Base-by-base conservation (phyloP, 2,329 filamentous ascomycete genomes). In the Penicillium sp. region DNA sequence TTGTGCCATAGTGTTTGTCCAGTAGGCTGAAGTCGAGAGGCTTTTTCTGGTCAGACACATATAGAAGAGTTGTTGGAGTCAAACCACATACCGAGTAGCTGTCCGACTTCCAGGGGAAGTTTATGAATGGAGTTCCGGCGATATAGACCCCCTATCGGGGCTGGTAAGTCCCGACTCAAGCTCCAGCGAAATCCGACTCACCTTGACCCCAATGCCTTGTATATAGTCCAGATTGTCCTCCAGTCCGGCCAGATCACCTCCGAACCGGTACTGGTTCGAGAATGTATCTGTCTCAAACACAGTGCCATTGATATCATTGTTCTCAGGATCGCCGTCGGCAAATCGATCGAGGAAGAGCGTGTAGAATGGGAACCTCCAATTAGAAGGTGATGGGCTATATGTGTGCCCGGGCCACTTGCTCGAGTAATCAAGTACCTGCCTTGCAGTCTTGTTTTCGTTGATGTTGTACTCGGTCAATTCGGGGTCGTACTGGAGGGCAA, bases 291-390 rank as follows among this genome's bases (percentile, higher is more conserved):
- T 79, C 62, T 85, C 83, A 67, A 79, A 85, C 11, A 73, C 58
- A 1, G 83, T 85, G n/a, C 75, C 78, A 61, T 85, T 85, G 38
- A 76, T 75, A 61, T 85, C 76, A 64, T 86, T 82, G 63, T 86
- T 86, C 5, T 72, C 72, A 6, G 83, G 82, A 60, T 85, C 78
- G 40, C 83, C 83, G 60, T 86, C 84, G 40, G 82, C 81, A 61
- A 79, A 85, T 58, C 81, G 74, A 66, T 86, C 83, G 6, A 84
- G 68, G 65, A 84, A 84, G 45, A 86, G 69, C 24, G 81, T 83
- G 67, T 86, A 86, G 66, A 84, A 82, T 0, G 83, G 83, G 55
- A 86, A 77, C 31, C 83, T 75, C 83, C 83, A 86, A 59, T 83
- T 85, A 0, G 66, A 59, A 4, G 83, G 83, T 31, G 82, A 85